phyloP scores from a whole-genome alignment of 768 basidiomycete species.

The Tulasnella sp. region DNA sequence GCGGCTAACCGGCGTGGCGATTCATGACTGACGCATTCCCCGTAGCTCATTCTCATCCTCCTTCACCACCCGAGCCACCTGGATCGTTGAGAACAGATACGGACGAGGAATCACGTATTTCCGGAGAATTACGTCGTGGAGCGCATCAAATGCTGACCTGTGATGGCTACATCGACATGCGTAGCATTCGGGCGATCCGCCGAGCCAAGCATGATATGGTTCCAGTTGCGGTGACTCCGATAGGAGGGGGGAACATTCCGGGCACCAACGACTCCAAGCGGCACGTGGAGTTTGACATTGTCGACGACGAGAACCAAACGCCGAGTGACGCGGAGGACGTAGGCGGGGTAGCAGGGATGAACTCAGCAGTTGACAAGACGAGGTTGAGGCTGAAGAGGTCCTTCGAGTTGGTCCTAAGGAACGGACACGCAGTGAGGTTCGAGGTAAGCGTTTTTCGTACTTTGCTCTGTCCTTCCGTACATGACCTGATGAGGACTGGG shows the following conservation, averaged over 20 bases:
- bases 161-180: slow-evolving; percentile 71
- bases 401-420: slow-evolving; percentile 75
- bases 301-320: slow-evolving; percentile 47
- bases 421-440: slow-evolving; percentile 70
- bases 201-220: slow-evolving; percentile 60
- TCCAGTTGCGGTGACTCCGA: slow-evolving; percentile 33
- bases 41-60: slow-evolving; percentile 60
- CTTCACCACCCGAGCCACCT: slow-evolving; percentile 63
- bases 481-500: not conserved
- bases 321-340: slow-evolving; percentile 64
- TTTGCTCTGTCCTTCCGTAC: not conserved
- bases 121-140: slow-evolving; percentile 64
- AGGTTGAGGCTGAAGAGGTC: slow-evolving; percentile 62
- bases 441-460: slow-evolving; percentile 59
- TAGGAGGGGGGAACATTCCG: slow-evolving; percentile 28
- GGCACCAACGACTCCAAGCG: slow-evolving; percentile 9
- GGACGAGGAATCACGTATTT: slow-evolving; percentile 11
- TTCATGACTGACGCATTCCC: not conserved
- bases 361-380: slow-evolving; percentile 48
- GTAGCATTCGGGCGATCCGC: slow-evolving; percentile 65
- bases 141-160: slow-evolving; percentile 64
- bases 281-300: slow-evolving; percentile 38
- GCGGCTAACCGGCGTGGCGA: slow-evolving; percentile 2
- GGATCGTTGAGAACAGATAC: slow-evolving; percentile 27
- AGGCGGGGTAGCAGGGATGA: slow-evolving; percentile 61